Base-by-base conservation (phyloP, 768 basidiomycete genomes). In the Chalciporus sphaerocephalus region DNA sequence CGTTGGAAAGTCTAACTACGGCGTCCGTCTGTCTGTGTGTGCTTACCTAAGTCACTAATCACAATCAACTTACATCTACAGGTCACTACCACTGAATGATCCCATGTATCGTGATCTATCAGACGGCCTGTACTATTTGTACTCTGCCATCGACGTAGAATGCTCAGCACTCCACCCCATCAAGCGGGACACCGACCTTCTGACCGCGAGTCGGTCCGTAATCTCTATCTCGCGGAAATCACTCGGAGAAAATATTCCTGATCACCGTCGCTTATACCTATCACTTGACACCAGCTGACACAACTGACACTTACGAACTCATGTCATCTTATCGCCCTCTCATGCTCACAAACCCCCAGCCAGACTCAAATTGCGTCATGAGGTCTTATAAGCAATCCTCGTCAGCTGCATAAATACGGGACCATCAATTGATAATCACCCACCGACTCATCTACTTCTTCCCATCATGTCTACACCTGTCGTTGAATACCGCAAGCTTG, bases 401-500 rank as follows among this genome's bases (percentile, higher is more conserved):
- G 1, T 30, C 13, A 7, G 7, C 30, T 15, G 30, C 30, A 32
- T 32, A 32, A 32, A 32, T 32, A 32, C 30, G 3, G n/a, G 30
- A 6, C 2, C 30, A 32, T n/a, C 30, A 5, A n/a, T 30, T 8
- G 28, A 5, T 28, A 3, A 12, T 28, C 11, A 5, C 30, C n/a
- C 30, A 32, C 3, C 15, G n/a, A n/a, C 27, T n/a, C 15, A 32
- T 20, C 20, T n/a, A 22, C 39, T 30, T 18, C 21, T 25, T 13
- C 16, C 16, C 8, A 36, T 39, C 33, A 49, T 47, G 48, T 42
- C 60, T 21, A 39, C 40, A 2, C 47, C 49, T 13, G 45, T 39
- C n/a, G 64, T 66, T n/a, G 44, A 59, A 38, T 68, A 64, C 43
- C 59, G 54, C 35, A 53, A 50, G 20, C 52, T 69, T 8, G 67